Evolutionary conservation across 805 yeast species (phyloP), one percentile per base, ranked within the genome.

Genomic region (Zygosaccharomyces kombuchaensis): DNA sequence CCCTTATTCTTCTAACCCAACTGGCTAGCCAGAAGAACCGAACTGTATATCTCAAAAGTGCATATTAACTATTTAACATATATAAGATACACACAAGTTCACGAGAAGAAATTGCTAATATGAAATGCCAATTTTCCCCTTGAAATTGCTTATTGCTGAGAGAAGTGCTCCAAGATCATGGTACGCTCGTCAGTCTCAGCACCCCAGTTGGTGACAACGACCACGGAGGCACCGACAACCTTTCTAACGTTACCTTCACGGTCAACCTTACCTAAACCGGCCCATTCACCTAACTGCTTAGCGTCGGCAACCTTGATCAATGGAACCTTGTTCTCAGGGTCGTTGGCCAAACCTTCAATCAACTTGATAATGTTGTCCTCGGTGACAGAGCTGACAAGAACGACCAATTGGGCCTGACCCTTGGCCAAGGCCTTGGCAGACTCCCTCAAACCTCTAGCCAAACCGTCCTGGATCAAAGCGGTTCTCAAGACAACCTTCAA

Each of bases 391-490:
- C 91, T 97, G 77, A 95, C 89, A 67, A 93, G 81, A 71, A 93
- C 96, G 79, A 90, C 85, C 73, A 93, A 81, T 78, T 91, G 95
- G 65, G 97, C 99, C 78, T 90, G 95, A 75, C 96, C 88, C 76
- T 88, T 81, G 70, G 96, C 81, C 65, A 93, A 82, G 75, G 97
- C 98, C 87, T 93, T 93, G 71, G 97, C 87, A 63, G 98, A 95
- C 82, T 93, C 99, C 84, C 98, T 93, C 75, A 93, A 84, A 84
- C 99, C 99, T 82, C 99, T 91, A 74, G 98, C 98, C 77, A 93
- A 87, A 78, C 99, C 99, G 74, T 91, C 97, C 81, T 89, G 95
- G 70, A 91, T 87, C 73, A 93, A 83, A 65, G 99, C 83, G 74
- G 93, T 89, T 84, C 96, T 90, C 73, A 93, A 84, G 72, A 93